Conservation (phyloP, 768 basidiomycete genomes). For the Boletus reticulatus region DNA sequence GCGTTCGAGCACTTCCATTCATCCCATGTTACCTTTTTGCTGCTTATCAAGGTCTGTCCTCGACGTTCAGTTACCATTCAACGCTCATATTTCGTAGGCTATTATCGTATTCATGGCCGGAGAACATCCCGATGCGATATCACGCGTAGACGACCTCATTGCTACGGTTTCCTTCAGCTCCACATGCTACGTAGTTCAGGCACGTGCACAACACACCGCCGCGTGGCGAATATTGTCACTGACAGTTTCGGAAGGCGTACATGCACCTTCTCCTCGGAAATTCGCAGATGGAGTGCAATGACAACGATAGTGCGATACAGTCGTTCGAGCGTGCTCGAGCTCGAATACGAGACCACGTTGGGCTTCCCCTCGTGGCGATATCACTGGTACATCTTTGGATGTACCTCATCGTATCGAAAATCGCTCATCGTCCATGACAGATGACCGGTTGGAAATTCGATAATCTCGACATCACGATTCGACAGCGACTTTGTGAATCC, state of each 20-base stretch:
- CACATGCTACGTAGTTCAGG: not conserved
- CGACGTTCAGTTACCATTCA: not conserved
- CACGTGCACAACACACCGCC: not conserved
- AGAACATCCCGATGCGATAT: not conserved
- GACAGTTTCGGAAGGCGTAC: not conserved
- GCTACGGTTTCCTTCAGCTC: not conserved
- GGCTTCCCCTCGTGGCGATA: too few species aligned
- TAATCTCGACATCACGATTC: not conserved
- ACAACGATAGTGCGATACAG: too few species aligned
- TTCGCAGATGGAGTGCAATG: too few species aligned
- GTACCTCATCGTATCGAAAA: not conserved
- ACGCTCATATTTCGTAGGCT: not conserved
- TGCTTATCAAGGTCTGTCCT: not conserved
- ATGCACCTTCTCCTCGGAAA: not conserved
- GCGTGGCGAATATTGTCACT: not conserved
- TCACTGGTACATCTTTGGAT: too few species aligned
- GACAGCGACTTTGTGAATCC: not conserved
- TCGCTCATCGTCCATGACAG: not conserved
- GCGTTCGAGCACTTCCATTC: not conserved
- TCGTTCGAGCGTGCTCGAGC: too few species aligned
- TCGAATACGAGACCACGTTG: too few species aligned
- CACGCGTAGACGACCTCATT: not conserved
- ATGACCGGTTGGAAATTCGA: not conserved
- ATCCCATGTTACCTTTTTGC: not conserved
- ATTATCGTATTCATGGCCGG: not conserved